phyloP scores from a whole-genome alignment of 1,284 basidiomycete genomes.

The Microbotryum intermedium region DNA sequence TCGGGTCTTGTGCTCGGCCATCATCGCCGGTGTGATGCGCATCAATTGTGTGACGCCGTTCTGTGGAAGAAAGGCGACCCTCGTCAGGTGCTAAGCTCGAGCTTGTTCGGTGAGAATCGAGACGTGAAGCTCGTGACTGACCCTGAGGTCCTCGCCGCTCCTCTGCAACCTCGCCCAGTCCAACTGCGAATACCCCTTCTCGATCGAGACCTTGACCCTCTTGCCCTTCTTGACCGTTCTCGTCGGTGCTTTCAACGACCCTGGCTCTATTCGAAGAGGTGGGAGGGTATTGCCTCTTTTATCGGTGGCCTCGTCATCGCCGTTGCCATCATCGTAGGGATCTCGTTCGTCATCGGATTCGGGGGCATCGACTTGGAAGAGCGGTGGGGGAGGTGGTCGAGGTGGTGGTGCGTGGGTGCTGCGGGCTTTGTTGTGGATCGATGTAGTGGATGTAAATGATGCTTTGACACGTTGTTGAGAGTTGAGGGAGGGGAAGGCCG shows the following conservation, averaged over 20 bases:
- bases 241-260: constrained; percentile 45
- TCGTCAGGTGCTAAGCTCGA: constrained; percentile 47
- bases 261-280: constrained; percentile 49
- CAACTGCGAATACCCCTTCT: constrained; percentile 81
- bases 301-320: constrained; percentile 36
- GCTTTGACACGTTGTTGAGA: constrained; percentile 63
- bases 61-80: constrained; percentile 33
- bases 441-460: constrained; percentile 27
- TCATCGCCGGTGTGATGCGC: constrained; percentile 71
- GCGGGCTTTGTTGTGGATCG: constrained; percentile 10
- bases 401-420: no score
- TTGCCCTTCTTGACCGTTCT: constrained; percentile 46
- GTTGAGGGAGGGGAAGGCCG: constrained; percentile 69
- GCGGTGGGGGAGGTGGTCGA: constrained; percentile 36
- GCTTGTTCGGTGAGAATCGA: neutral
- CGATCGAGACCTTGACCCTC: constrained; percentile 70
- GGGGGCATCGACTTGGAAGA: constrained; percentile 36
- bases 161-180: constrained; percentile 86
- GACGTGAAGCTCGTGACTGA: constrained; percentile 40
- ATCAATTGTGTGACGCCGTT: constrained; percentile 43
- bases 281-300: constrained; percentile 40
- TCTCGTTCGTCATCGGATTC: constrained; percentile 35
- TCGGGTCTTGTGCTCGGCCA: constrained; percentile 71
- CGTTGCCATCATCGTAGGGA: constrained; percentile 8
- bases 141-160: constrained; percentile 64